Percentiles rank a stretch among this genome's conserved stretches.
Evolutionary conservation across 495 filamentous ascomycete genomes (phyloP).

Genomic region (Lasiosphaeriaceae sp.): DNA sequence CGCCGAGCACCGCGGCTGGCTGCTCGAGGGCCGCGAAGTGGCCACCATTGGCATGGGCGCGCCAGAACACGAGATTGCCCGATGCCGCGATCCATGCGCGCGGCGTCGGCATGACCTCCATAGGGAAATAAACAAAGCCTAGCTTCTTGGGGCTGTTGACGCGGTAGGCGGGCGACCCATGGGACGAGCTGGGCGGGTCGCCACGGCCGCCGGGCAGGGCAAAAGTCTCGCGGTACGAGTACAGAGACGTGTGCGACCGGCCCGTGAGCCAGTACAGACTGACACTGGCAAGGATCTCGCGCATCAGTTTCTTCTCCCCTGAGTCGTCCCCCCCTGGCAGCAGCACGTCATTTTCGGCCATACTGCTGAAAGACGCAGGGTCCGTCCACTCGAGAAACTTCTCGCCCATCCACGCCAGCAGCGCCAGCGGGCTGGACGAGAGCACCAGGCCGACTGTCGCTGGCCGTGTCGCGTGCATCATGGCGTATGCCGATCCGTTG

Average conservation of each 20-base stretch:
- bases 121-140: constrained; percentile 56
- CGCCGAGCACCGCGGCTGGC: constrained; percentile 50
- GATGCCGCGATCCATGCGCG: constrained; percentile 42
- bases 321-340: too few species aligned
- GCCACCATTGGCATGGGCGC: constrained; percentile 49
- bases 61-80: constrained; percentile 44
- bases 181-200: not conserved
- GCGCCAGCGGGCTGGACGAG: constrained; percentile 53
- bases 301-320: constrained; percentile 15
- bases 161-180: constrained; percentile 4
- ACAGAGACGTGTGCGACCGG: constrained; percentile 41
- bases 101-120: constrained; percentile 49
- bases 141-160: constrained; percentile 46
- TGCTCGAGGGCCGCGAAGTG: constrained; percentile 62
- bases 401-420: constrained; percentile 67
- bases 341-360: not conserved
- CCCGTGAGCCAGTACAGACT: constrained; percentile 66
- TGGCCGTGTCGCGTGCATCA: constrained; percentile 55
- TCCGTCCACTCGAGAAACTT: constrained; percentile 60
- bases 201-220: constrained; percentile 14
- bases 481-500: constrained; percentile 48
- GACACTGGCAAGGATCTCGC: constrained; percentile 53
- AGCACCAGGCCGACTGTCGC: constrained; percentile 58
- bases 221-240: constrained; percentile 44
- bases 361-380: constrained; percentile 11